These are phyloP conservation scores for Excoecaria agallocha DNA, from an alignment of 345 rosid genomes.

Conservation along the genomic window DNA sequence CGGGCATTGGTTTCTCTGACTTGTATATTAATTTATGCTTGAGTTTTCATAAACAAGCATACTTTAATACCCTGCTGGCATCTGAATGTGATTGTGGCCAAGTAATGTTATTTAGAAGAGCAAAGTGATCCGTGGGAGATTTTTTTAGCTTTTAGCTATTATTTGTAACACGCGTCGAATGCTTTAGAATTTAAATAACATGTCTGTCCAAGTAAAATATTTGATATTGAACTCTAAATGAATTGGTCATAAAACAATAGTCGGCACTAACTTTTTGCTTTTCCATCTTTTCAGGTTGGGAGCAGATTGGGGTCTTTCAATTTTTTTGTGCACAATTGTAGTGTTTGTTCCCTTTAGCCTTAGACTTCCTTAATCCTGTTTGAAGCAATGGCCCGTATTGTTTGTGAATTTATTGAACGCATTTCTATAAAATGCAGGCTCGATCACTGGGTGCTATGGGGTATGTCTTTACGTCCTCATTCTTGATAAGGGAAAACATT, in stretches of 20 bases:
- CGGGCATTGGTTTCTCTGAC: background rate
- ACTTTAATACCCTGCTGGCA: background rate
- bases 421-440: slow-evolving; percentile 47
- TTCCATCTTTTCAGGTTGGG: slow-evolving; percentile 49
- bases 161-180: background rate
- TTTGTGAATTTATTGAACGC: slow-evolving; percentile 16
- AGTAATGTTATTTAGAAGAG: background rate
- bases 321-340: slow-evolving; percentile 83
- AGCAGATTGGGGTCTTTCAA: slow-evolving; percentile 68
- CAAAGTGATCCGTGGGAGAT: background rate
- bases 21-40: background rate
- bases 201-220: background rate
- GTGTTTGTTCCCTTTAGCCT: slow-evolving; percentile 30
- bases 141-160: background rate
- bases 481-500: slow-evolving; percentile 89
- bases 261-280: slow-evolving; percentile 4
- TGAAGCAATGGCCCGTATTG: slow-evolving; percentile 18
- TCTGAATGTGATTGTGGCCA: background rate
- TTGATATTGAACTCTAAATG: slow-evolving; percentile 4
- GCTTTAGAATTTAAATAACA: background rate
- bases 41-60: background rate
- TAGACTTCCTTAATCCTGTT: slow-evolving; percentile 18
- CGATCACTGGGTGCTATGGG: slow-evolving; percentile 77
- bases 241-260: slow-evolving; percentile 9
- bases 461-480: slow-evolving; percentile 78